Evolutionary conservation across 108 stramenopile species (phyloP), one percentile per base, ranked within the genome.

Genomic region (Discostella pseudostelligera): DNA sequence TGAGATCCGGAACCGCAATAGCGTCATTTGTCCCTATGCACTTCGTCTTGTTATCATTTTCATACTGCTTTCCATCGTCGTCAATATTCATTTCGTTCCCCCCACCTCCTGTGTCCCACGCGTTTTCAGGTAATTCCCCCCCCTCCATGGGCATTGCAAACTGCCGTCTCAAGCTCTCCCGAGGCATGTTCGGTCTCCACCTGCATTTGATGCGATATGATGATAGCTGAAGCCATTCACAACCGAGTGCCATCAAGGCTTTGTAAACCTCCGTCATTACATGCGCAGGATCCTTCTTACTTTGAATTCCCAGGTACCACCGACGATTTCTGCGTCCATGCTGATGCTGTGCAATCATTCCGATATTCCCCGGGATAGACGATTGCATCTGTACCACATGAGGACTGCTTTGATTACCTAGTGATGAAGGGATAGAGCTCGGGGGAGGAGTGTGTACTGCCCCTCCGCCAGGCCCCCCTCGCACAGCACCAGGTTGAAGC

Each of bases 201-300:
- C 96, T 85, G 75, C 95, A 96, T 55, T 95, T 93, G 69, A 99
- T 89, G 19, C 97, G 85, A 69, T 98, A 98, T 14, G 92, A 87
- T 45, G 88, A 92, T 43, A 95, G 60, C 56, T 91, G 90, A 9
- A 89, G 81, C 99, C 99, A 99, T 64, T 96, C 93, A 68, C 97
- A 99, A 32, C 89, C 89, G 48, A 97, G 76, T 36, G 94, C 90
- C 78, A 88, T 86, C 53, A 99, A 75, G 8, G 99, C 99, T 67
- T 97, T 96, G 81, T 97, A 98, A 17, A 99, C 99, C 79, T 99
- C 99, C 6, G 88, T 96, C 99, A 99, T 99, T 48, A 99, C 99
- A 67, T 96, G 97, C 14, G 94, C 97, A n/a, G 99, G 99, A 53
- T 99, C 97, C 68, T 98, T 98, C 68, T 97, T 97, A 74, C 91